These are phyloP conservation scores for Chaetoceros muelleri DNA, from an alignment of 108 stramenopile genomes.

Conservation along the genomic window DNA sequence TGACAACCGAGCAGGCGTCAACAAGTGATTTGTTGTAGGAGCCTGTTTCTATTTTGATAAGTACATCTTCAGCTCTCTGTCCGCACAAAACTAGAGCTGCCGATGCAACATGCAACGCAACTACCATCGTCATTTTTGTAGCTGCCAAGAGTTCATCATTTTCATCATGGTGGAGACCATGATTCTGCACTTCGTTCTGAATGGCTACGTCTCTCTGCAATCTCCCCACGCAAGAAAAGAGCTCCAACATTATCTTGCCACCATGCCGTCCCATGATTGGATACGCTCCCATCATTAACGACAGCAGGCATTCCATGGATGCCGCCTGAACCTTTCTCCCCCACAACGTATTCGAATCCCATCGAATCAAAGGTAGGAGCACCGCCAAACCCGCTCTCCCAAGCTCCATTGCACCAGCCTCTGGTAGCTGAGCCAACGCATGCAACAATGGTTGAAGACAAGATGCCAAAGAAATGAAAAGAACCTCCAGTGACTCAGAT, in stretches of 20 bases:
- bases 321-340: constrained; percentile 20
- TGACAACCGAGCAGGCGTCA: too few species aligned
- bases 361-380: constrained; percentile 41
- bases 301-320: constrained; percentile 27
- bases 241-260: constrained; percentile 43
- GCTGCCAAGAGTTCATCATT: constrained; percentile 7
- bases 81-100: constrained; percentile 34
- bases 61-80: constrained; percentile 13
- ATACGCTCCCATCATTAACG: constrained; percentile 44
- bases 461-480: neutral
- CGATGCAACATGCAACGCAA: constrained; percentile 26
- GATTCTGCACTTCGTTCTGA: constrained; percentile 11
- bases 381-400: constrained; percentile 42
- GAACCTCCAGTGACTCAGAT: neutral
- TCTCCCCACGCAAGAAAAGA: constrained; percentile 24
- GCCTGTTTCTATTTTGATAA: constrained; percentile 17
- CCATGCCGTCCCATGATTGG: constrained; percentile 57
- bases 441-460: neutral
- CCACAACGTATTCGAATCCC: constrained; percentile 18
- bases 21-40: too few species aligned
- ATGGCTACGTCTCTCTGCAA: constrained; percentile 9
- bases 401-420: constrained; percentile 45
- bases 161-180: neutral
- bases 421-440: neutral
- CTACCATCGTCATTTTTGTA: constrained; percentile 6